Base-by-base conservation (phyloP, 129 eudicot genomes). In the Chrysanthemum lavandulifolium region DNA sequence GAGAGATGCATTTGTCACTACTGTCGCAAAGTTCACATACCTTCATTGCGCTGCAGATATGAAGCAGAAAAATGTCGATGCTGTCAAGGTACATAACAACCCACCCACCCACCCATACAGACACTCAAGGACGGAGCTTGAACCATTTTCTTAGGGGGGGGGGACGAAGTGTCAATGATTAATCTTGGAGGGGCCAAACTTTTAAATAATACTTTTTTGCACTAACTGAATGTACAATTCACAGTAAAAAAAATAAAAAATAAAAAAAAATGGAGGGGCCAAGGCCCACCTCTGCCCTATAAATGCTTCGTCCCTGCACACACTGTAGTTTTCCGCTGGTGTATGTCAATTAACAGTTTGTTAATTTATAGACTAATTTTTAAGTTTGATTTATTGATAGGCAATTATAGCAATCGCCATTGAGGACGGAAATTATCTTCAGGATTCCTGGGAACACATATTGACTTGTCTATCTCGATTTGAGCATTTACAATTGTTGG, bases 31-130 rank as follows among this genome's bases (percentile, higher is more conserved):
- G 75, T 94, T 94, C 61, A 94, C 98, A 19, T 80, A 94, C 84
- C 96, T 94, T 77, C 98, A 94, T 73, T 89, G 97, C 55, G 98
- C 98, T 60, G 98, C 97, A 68, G 98, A 94, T 82, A 94, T 94
- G 90, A 94, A 90, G 75, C 98, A 94, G 80, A 94, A 94, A 76
- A 94, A 94, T 74, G 90, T 94, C 53, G 97, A 94, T 83, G 97
- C 98, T 74, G 95, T 94, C 76, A 94, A 94, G 96, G 98, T 94
- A 76, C 10, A 40, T 29, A 40, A 40, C 47, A 7, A 40, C 2
- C 13, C 13, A n/a, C n/a, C n/a, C n/a, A 21, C 64, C 23, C 13
- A 21, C 64, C 23, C 13, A 60, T 10, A 40, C 10, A 36, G 9
- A 36, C 43, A 36, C 8, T 5, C 43, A 33, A 33, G 40, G 40